A percentile compares a stretch with the other conserved stretches of the same genome.
These are phyloP conservation scores for Boletus holoroseus DNA, from an alignment of 1,284 basidiomycete genomes.

Conservation along the genomic window DNA sequence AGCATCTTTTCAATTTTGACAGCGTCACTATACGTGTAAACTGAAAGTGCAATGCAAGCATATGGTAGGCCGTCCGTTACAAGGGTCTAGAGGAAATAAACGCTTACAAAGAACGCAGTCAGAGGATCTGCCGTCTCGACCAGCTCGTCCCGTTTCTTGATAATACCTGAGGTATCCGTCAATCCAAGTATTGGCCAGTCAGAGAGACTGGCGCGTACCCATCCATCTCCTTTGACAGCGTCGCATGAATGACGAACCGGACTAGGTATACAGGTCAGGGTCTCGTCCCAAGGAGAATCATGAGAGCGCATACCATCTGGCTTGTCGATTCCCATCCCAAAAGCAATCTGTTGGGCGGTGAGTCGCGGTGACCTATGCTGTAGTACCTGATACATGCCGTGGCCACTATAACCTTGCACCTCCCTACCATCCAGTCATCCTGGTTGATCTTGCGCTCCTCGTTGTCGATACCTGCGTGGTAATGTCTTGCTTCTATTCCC, in stretches of 20 bases:
- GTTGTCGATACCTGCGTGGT: constrained; percentile 76
- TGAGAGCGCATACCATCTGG: constrained; percentile 49
- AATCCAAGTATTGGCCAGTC: constrained; percentile 1
- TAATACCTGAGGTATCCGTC: constrained; percentile 49
- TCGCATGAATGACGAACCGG: constrained; percentile 74
- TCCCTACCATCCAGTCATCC: constrained; percentile 69
- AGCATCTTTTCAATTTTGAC: constrained; percentile 49
- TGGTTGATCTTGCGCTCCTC: constrained; percentile 66
- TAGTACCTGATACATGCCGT: constrained; percentile 48
- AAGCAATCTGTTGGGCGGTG: constrained; percentile 57
- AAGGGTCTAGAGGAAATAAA: not conserved
- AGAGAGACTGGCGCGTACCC: constrained; percentile 36
- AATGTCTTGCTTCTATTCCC: constrained; percentile 70
- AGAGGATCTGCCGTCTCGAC: constrained; percentile 66
- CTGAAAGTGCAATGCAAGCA: constrained; percentile 30
- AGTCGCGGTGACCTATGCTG: constrained; percentile 11
- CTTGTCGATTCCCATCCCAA: constrained; percentile 99
- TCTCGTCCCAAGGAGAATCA: not conserved
- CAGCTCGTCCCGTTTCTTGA: constrained; percentile 83
- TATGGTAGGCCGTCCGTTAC: not conserved
- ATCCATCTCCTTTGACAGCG: constrained; percentile 64
- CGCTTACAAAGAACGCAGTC: constrained; percentile 56
- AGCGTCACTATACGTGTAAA: constrained; percentile 54
- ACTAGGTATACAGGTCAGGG: constrained; percentile 39
- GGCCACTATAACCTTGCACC: constrained; percentile 83